Percentiles rank a stretch among this genome's conserved stretches.
These are phyloP conservation scores for Arachis hypogaea DNA, from an alignment of 306 rosid genomes.

Conservation along the genomic window DNA sequence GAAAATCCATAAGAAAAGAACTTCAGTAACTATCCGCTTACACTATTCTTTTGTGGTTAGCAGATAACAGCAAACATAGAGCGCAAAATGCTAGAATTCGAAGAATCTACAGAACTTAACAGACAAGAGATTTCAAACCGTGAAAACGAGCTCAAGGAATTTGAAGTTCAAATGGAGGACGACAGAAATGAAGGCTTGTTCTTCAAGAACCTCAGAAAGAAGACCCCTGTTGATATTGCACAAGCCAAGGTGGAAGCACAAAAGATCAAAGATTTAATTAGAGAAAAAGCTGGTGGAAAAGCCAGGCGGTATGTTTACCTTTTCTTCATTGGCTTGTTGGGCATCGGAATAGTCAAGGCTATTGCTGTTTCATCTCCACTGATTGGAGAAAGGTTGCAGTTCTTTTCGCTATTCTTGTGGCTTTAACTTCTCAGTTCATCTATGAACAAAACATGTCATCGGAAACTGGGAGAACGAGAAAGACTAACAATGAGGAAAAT, in stretches of 20 bases:
- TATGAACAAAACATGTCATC: conserved; percentile 74
- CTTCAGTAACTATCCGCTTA: conserved; percentile 27
- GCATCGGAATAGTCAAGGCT: conserved; percentile 59
- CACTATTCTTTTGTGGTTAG: conserved; percentile 40
- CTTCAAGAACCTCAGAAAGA: conserved; percentile 74
- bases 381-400: conserved; percentile 80
- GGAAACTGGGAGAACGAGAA: conserved; percentile 51
- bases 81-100: conserved; percentile 72
- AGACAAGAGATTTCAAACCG: conserved; percentile 61
- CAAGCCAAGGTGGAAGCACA: conserved; percentile 64
- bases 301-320: conserved; percentile 72
- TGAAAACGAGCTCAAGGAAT: conserved; percentile 52
- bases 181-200: conserved; percentile 80
- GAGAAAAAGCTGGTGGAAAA: conserved; percentile 68
- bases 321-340: conserved; percentile 65
- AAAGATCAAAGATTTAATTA: conserved; percentile 58
- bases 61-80: conserved; percentile 86
- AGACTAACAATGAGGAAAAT: conserved; percentile 44
- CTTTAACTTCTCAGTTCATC: conserved; percentile 68
- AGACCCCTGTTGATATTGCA: conserved; percentile 56
- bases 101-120: conserved; percentile 74
- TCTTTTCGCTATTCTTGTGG: conserved; percentile 76
- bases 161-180: conserved; percentile 73
- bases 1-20: not conserved
- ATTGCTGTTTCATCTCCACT: conserved; percentile 58